A percentile compares a stretch with the other conserved stretches of the same genome.
phyloP scores from a whole-genome alignment of 495 filamentous ascomycete species.

The Pseudomonodictys pantanalensis region DNA sequence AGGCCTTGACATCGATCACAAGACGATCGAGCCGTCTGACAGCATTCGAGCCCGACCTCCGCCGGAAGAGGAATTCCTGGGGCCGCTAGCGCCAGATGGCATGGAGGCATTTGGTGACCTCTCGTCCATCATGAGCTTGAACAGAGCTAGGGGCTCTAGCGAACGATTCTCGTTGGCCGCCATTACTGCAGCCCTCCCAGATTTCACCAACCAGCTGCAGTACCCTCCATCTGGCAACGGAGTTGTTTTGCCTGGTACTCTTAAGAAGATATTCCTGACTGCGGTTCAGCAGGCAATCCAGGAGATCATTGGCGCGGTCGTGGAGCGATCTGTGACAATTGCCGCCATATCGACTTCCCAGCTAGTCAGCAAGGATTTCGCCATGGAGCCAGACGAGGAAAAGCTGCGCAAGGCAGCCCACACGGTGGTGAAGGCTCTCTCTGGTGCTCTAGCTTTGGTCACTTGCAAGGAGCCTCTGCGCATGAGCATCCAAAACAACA shows the following conservation, averaged over 20 bases:
- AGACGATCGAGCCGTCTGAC: slow-evolving; percentile 76
- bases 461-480: slow-evolving; percentile 96
- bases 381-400: slow-evolving; percentile 85
- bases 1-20: slow-evolving; percentile 82
- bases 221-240: slow-evolving; percentile 75
- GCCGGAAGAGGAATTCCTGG: slow-evolving; percentile 54
- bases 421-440: slow-evolving; percentile 86
- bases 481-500: slow-evolving; percentile 93
- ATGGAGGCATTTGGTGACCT: slow-evolving; percentile 74
- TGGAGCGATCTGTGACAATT: slow-evolving; percentile 95
- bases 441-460: slow-evolving; percentile 90
- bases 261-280: slow-evolving; percentile 77
- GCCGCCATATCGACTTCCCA: slow-evolving; percentile 92
- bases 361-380: slow-evolving; percentile 93
- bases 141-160: slow-evolving; percentile 59
- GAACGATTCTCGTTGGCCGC: slow-evolving; percentile 69
- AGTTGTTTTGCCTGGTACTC: slow-evolving; percentile 45
- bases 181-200: slow-evolving; percentile 72
- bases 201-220: slow-evolving; percentile 67
- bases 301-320: slow-evolving; percentile 94
- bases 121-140: slow-evolving; percentile 68
- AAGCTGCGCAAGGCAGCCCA: slow-evolving; percentile 78
- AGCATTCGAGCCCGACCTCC: slow-evolving; percentile 70
- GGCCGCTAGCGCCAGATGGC: slow-evolving; percentile 58
- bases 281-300: slow-evolving; percentile 84